These are phyloP conservation scores for Pythium chondricola DNA, from an alignment of 352 stramenopile species.

Conservation along the genomic window DNA sequence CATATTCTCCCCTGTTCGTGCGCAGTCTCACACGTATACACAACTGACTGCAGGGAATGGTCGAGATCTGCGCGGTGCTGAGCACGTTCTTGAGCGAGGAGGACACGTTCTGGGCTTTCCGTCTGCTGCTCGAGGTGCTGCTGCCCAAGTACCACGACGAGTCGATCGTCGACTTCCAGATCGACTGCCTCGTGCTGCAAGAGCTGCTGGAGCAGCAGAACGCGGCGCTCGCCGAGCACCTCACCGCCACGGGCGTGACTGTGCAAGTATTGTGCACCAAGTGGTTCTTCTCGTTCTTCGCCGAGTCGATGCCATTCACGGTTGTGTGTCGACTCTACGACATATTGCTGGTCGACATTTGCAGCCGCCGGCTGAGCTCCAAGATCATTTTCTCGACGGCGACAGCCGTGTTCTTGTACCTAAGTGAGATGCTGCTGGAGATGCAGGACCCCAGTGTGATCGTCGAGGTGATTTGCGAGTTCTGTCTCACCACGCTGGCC, in stretches of 20 bases:
- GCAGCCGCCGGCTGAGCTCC: slow-evolving; percentile 36
- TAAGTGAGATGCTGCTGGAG: slow-evolving; percentile 62
- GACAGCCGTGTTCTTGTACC: slow-evolving; percentile 64
- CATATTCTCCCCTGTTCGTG: background rate
- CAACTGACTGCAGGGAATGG: slow-evolving; percentile 68
- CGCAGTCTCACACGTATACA: too few relatives aligned
- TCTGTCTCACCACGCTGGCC: slow-evolving; percentile 61
- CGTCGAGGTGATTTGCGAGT: slow-evolving; percentile 74
- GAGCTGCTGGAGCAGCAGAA: slow-evolving; percentile 56
- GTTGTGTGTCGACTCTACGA: slow-evolving; percentile 74
- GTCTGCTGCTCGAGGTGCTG: slow-evolving; percentile 60
- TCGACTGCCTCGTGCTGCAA: slow-evolving; percentile 74
- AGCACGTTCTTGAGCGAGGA: slow-evolving; percentile 74
- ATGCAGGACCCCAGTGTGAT: slow-evolving; percentile 69
- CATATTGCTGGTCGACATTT: slow-evolving; percentile 69
- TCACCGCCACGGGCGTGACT: slow-evolving; percentile 49
- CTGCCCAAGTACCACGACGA: slow-evolving; percentile 79
- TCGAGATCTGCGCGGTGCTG: slow-evolving; percentile 71
- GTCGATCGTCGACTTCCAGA: slow-evolving; percentile 75
- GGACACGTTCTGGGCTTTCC: slow-evolving; percentile 75
- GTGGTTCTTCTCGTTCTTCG: slow-evolving; percentile 85
- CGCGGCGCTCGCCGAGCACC: slow-evolving; percentile 45
- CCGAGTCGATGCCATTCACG: slow-evolving; percentile 77
- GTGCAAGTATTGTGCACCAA: slow-evolving; percentile 78
- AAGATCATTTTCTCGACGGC: slow-evolving; percentile 77